phyloP scores from a whole-genome alignment of 352 stramenopile genomes.

The Pythium angustatum region DNA sequence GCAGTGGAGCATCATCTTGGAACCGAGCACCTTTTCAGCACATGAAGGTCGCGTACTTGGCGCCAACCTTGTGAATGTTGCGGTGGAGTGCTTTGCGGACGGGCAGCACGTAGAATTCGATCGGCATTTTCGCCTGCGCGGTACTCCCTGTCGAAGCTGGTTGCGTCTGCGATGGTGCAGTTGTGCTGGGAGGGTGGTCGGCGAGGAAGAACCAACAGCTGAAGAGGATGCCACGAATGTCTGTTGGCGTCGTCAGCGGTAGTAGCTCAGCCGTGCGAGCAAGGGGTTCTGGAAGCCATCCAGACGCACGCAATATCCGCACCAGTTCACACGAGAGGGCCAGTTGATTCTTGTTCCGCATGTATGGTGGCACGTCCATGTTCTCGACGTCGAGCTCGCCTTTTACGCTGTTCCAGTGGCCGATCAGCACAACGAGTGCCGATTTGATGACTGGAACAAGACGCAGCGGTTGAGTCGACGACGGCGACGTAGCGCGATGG shows the following conservation, averaged over 20 bases:
- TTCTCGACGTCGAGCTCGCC: slow-evolving; percentile 64
- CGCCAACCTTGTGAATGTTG: slow-evolving; percentile 75
- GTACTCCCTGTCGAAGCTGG: slow-evolving; percentile 21
- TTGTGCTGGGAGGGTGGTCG: slow-evolving; percentile 53
- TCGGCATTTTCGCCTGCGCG: slow-evolving; percentile 38
- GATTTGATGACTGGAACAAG: slow-evolving; percentile 79
- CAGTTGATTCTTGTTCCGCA: slow-evolving; percentile 76
- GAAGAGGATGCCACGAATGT: slow-evolving; percentile 79
- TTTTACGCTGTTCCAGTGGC: slow-evolving; percentile 85
- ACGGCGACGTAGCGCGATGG: slow-evolving; percentile 34
- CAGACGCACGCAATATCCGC: slow-evolving; percentile 51
- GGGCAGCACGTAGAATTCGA: slow-evolving; percentile 80
- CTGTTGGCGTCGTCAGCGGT: slow-evolving; percentile 59
- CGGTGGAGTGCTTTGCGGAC: slow-evolving; percentile 71
- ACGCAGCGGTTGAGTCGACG: slow-evolving; percentile 49
- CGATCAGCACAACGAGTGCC: slow-evolving; percentile 66
- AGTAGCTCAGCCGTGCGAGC: slow-evolving; percentile 59
- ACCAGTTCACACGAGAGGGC: slow-evolving; percentile 66
- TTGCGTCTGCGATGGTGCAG: slow-evolving; percentile 21
- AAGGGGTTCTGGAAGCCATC: slow-evolving; percentile 63
- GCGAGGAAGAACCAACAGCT: slow-evolving; percentile 85
- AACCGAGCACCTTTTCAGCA: slow-evolving; percentile 46
- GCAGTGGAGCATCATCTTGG: too few relatives aligned
- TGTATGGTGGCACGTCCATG: slow-evolving; percentile 77
- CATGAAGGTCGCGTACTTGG: slow-evolving; percentile 76